Evolutionary conservation across 176 grass and related monocot species (phyloP).

Genomic region (Urochloa ruziziensis): DNA sequence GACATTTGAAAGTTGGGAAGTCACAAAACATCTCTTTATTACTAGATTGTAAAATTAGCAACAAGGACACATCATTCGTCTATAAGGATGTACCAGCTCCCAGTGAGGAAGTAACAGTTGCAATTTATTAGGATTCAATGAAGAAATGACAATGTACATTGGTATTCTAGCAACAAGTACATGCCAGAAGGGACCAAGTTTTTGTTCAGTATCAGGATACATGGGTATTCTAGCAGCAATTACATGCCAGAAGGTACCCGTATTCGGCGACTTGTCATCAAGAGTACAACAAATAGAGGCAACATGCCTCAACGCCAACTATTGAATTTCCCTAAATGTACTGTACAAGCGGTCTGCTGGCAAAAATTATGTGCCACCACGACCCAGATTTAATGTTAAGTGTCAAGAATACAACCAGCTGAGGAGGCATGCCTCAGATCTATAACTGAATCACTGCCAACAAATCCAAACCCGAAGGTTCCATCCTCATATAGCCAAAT

Average conservation of each 20-base stretch:
- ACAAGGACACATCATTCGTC: conserved; percentile 15
- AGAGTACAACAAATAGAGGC: conserved; percentile 51
- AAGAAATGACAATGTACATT: conserved; percentile 37
- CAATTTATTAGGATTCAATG: conserved; percentile 42
- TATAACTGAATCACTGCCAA: conserved; percentile 71
- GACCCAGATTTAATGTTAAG: conserved; percentile 34
- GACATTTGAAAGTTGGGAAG: background rate
- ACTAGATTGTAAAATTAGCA: background rate
- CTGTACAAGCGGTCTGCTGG: conserved; percentile 39
- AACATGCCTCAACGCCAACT: conserved; percentile 54
- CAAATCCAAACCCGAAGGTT: conserved; percentile 89
- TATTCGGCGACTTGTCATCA: conserved; percentile 32
- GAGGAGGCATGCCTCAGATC: conserved; percentile 66
- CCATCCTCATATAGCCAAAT: conserved; percentile 93
- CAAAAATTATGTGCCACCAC: conserved; percentile 46
- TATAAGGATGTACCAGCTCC: background rate
- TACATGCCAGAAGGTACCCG: conserved; percentile 37
- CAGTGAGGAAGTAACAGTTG: conserved; percentile 17
- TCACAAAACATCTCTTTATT: background rate
- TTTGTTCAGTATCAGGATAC: conserved; percentile 26
- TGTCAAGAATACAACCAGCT: conserved; percentile 70
- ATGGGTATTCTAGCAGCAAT: conserved; percentile 37
- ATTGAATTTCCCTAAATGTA: conserved; percentile 40
- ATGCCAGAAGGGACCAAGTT: conserved; percentile 45
- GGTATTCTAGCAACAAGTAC: conserved; percentile 52